Evolutionary conservation across 2,329 filamentous ascomycete species (phyloP).

Genomic region (Trichoderma harzianum): DNA sequence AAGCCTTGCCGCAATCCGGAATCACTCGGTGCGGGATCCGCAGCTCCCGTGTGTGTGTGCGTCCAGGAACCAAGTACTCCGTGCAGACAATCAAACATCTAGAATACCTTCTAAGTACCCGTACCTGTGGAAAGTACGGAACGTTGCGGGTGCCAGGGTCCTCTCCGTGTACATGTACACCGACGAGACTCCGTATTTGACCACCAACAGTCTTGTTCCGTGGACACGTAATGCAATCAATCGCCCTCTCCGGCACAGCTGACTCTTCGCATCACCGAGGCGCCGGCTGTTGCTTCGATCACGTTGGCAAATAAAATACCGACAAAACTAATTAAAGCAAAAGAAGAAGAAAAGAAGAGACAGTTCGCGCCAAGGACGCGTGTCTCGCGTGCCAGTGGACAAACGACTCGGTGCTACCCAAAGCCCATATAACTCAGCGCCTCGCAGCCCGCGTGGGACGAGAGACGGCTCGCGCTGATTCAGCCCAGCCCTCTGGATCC

Average conservation of each 20-base stretch:
- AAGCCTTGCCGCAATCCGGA: background rate
- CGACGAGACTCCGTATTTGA: background rate
- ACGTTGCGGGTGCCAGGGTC: background rate
- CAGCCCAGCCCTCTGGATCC: conserved; percentile 13
- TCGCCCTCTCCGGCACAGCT: background rate
- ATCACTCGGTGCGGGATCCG: background rate
- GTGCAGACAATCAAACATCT: background rate
- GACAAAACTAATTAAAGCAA: background rate
- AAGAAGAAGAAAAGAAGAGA: background rate
- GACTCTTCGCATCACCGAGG: background rate
- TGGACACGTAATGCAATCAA: conserved; percentile 1
- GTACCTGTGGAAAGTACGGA: background rate
- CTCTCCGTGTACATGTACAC: background rate
- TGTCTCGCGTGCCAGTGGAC: conserved; percentile 9
- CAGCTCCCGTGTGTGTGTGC: background rate
- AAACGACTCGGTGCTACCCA: background rate
- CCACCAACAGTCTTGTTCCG: background rate
- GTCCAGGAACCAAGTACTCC: background rate
- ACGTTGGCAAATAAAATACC: background rate
- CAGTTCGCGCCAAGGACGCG: background rate
- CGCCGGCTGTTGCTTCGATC: background rate
- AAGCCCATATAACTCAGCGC: background rate
- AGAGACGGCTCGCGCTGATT: background rate
- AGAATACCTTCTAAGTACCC: background rate
- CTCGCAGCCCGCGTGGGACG: conserved; percentile 11